Base-by-base conservation (phyloP, 1,139 yeast species). In the Saccharomyces hybrid region DNA sequence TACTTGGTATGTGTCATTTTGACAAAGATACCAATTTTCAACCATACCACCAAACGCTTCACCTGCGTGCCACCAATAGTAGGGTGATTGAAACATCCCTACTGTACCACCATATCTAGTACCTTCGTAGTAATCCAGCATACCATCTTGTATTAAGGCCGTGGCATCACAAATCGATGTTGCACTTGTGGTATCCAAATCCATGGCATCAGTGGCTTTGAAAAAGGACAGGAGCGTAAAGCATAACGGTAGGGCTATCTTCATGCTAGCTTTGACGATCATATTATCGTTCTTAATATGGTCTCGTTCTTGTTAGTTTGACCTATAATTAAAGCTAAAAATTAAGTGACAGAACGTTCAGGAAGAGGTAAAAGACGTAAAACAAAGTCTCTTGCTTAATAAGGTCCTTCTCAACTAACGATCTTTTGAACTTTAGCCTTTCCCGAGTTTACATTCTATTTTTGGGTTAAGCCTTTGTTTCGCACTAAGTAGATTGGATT, bases 41-140 rank as follows among this genome's bases (percentile, higher is more conserved):
- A 82, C 59, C 66, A 83, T 70, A 1, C 84, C 83, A 29, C 86
- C 87, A 66, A 81, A 82, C 1, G 84, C 84, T 69, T 80, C 84
- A 44, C 87, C 87, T 9, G 86, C 84, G 63, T 82, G 79, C 88
- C 88, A 83, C 88, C 88, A 83, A 71, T 82, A 83, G 71, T 83
- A 81, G 1, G 86, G 87, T 8, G 75, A 57, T 6, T 75, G 69
- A 59, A 83, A 81, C 81, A 79, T 77, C 4, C 88, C 88, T 2
- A 81, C 78, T 5, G 79, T 73, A 50, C 86, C 86, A 49, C 86
- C 87, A 53, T 73, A 69, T 46, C 69, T 64, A 11, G 64, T 61
- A 31, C 86, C 87, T 56, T 73, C 77, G 63, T 82, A 82, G 66
- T 83, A 83, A 67, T 83, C 82, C 70, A 81, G 66, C 61, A 79